Evolutionary conservation across 2,329 filamentous ascomycete species (phyloP), one percentile per base, ranked within the genome.

Genomic region (Pseudogymnoascus sp.): DNA sequence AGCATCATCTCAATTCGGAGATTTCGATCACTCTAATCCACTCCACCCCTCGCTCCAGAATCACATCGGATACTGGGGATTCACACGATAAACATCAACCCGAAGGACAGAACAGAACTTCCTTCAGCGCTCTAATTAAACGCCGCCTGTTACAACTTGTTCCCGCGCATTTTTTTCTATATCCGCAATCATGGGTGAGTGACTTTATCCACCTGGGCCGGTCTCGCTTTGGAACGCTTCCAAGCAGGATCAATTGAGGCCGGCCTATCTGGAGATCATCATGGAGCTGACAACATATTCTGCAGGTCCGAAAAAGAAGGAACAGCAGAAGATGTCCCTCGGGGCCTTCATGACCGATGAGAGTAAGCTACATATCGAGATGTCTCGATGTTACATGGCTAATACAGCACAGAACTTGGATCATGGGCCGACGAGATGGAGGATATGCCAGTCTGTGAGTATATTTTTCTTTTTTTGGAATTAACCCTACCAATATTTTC

Each of bases 381-480:
- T 68, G 37, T 65, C 34, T 59, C 62, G 81, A 79, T 78, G 68
- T 81, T 79, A 69, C 82, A 80, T 70, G 54, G 68, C 69, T 73
- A 66, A 72, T 66, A 67, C 68, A 63, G 67, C 61, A 61, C 73
- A 89, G 86, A 84, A 73, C 83, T 88, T 74, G 92, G 93, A 75
- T 97, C 95, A 71, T 99, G 95, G 95, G 95, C 95, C 73, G 96
- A 99, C 80, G 95, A 99, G 77, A 96, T 99, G 80, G 95, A 99
- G 78, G 92, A 96, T 67, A 74, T 72, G 69, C 73, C 73, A 70
- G 71, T 74, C 68, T 73, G 73, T 74, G 67, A 73, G 73, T 71
- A 10, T 26, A 11, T 54, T n/a, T 36, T 26, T 26, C 34, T 8
- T 14, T 29, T 18, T 34, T 36, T 29, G 14, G 21, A 39, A 31